Conservation (phyloP, 768 basidiomycete species). For the Tephrocybe sp. region DNA sequence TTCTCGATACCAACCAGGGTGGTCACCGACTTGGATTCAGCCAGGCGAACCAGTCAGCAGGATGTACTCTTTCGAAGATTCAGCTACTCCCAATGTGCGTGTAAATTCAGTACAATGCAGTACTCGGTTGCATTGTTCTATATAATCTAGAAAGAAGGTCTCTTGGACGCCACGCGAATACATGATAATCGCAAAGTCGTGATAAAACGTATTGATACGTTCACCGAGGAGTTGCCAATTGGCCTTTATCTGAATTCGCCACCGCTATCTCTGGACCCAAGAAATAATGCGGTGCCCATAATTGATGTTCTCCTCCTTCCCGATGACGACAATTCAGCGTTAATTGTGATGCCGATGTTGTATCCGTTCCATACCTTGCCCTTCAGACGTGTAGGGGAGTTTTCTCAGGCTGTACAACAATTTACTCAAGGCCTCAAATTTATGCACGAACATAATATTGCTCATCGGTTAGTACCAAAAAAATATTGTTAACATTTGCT, state of each 20-base stretch:
- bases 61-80: not conserved
- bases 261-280: constrained; percentile 11
- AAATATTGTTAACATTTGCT: no score
- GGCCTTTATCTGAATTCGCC: constrained; percentile 14
- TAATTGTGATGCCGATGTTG: constrained; percentile 24
- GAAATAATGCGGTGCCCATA: constrained; percentile 23
- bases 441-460: constrained; percentile 20
- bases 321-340: constrained; percentile 2
- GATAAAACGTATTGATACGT: constrained; percentile 13
- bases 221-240: constrained; percentile 12
- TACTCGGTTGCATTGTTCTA: no score
- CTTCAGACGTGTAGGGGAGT: constrained; percentile 22
- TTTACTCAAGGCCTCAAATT: constrained; percentile 20
- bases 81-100: not conserved
- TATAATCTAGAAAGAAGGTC: not conserved
- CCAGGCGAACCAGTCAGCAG: not conserved
- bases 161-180: constrained; percentile 18
- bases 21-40: constrained; percentile 1
- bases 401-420: constrained; percentile 21
- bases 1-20: not conserved
- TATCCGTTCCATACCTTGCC: constrained; percentile 15
- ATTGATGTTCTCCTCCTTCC: constrained; percentile 23
- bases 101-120: no score
- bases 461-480: constrained; percentile 10
- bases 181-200: constrained; percentile 19